phyloP scores from a whole-genome alignment of 1,139 yeast species.

The Geotrichum australiense region DNA sequence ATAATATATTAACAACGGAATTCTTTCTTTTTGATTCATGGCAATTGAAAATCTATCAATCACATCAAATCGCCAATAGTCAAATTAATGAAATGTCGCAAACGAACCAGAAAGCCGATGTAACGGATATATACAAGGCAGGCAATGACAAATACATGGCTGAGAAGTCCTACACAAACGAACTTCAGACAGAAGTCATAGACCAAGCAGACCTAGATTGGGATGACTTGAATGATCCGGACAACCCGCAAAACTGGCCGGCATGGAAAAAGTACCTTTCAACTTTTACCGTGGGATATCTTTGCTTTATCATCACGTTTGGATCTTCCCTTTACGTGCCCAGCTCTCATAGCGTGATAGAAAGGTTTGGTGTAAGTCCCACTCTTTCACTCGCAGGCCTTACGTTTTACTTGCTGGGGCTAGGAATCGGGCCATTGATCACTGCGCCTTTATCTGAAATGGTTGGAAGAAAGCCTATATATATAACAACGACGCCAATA shows the following conservation, averaged over 20 bases:
- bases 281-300: slow-evolving; percentile 10
- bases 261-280: slow-evolving; percentile 7
- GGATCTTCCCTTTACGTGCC: slow-evolving; percentile 13
- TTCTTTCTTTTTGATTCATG: no score
- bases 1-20: no score
- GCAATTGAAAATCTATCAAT: no score
- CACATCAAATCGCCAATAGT: no score
- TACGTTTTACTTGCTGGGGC: slow-evolving; percentile 62
- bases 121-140: no score
- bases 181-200: no score
- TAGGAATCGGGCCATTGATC: slow-evolving; percentile 63
- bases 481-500: slow-evolving; percentile 52
- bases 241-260: slow-evolving; percentile 14
- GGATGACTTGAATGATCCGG: slow-evolving; percentile 8
- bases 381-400: slow-evolving; percentile 50
- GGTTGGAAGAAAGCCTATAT: slow-evolving; percentile 63
- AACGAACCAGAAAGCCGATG: no score
- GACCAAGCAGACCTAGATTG: slow-evolving; percentile 11
- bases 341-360: neutral
- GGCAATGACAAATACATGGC: no score
- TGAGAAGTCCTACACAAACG: no score
- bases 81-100: no score
- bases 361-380: slow-evolving; percentile 6
- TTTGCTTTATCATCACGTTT: slow-evolving; percentile 11
- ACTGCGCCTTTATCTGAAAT: slow-evolving; percentile 76